These are phyloP conservation scores for Pseudogymnoascus sp. DNA, from an alignment of 2,329 filamentous ascomycete species.

Conservation along the genomic window DNA sequence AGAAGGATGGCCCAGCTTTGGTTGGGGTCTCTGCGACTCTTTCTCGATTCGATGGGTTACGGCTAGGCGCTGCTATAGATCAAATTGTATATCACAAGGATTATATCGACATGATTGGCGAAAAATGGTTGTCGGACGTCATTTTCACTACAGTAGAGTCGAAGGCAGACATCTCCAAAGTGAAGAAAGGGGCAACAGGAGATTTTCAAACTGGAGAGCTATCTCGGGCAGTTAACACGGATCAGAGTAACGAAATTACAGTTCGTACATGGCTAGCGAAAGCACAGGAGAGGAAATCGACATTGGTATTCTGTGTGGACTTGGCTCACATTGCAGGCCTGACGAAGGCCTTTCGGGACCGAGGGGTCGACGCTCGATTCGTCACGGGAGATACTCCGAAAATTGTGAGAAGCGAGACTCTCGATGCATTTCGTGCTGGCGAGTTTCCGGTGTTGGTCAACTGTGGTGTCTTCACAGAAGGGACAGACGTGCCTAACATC, in stretches of 20 bases:
- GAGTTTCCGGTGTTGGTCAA: conserved; percentile 86
- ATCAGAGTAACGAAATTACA: conserved; percentile 71
- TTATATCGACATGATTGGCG: conserved; percentile 72
- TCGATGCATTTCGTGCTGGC: conserved; percentile 67
- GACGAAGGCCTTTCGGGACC: conserved; percentile 64
- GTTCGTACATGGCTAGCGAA: conserved; percentile 80
- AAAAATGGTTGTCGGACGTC: conserved; percentile 88
- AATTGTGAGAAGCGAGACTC: conserved; percentile 55
- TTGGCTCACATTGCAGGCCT: conserved; percentile 70
- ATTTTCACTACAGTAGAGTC: conserved; percentile 88
- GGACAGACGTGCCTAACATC: conserved; percentile 94
- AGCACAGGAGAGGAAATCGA: conserved; percentile 66
- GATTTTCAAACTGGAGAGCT: conserved; percentile 77
- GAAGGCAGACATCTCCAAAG: conserved; percentile 66
- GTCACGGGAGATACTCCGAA: conserved; percentile 77
- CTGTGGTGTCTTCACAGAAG: conserved; percentile 93
- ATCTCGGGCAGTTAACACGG: conserved; percentile 74
- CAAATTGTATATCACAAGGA: conserved; percentile 94
- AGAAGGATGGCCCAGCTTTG: conserved; percentile 50
- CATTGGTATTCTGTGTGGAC: conserved; percentile 90
- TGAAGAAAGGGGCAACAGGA: conserved; percentile 55
- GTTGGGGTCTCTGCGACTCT: conserved; percentile 84
- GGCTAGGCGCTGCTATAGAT: conserved; percentile 77
- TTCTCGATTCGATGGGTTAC: conserved; percentile 72
- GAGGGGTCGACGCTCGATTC: conserved; percentile 74